Evolutionary conservation across 2,329 filamentous ascomycete species (phyloP), one percentile per base, ranked within the genome.

Genomic region (Cyanodermella asteris): DNA sequence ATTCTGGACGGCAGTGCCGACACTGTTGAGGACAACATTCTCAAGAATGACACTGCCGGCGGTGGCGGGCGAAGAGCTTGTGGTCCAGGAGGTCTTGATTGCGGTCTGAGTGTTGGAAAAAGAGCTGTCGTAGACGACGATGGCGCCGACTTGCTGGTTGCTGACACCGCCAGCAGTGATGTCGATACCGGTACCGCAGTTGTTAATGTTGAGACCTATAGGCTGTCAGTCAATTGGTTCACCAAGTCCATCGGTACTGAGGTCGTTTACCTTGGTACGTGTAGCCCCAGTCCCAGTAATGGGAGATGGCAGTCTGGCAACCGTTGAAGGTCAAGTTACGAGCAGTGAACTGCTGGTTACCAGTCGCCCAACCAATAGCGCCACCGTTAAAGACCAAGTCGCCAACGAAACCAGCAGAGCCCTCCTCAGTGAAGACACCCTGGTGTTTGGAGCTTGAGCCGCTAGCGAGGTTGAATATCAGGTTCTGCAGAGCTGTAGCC

Each of bases 301-400:
- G 54, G 13, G 57, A 53, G 23, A 71, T 62, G 3, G 57, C 61
- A 0, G 59, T 66, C 1, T 50, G 45, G n/a, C 50, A 51, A 21
- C 54, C 47, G 20, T 55, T 50, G 38, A 69, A 64, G 1, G 45
- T 54, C 16, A 72, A 34, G 32, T 65, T 63, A 7, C 57, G 53
- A 30, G 59, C 62, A 0, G 65, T 72, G 34, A 62, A 65, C 34
- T 75, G 71, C 46, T 76, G 70, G 31, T 59, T 69, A 14, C 69
- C 69, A 29, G 68, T 46, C 37, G 62, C 61, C 23, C 55, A 59
- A 23, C 68, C 67, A 28, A 64, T 56, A 6, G 52, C 49, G 15
- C 71, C 70, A 25, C 68, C 68, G 21, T 57, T 59, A 46, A 72
- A 71, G 22, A 49, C 48, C 5, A 69, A 42, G 34, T 72, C 66